These are phyloP conservation scores for Podaxis sp. DNA, from an alignment of 768 basidiomycete species.

Conservation along the genomic window DNA sequence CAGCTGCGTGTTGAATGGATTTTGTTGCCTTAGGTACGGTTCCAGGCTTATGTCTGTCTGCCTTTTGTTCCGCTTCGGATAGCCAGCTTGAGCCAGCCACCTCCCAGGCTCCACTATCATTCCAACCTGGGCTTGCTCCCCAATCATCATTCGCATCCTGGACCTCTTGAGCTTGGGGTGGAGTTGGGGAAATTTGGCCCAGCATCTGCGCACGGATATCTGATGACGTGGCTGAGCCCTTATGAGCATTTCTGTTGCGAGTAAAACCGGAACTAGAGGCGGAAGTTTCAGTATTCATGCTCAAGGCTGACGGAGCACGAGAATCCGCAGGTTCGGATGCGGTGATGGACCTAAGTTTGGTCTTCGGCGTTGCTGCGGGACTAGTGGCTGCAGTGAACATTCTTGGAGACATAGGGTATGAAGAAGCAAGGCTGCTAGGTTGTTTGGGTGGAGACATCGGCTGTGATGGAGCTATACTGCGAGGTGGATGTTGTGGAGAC, in stretches of 20 bases:
- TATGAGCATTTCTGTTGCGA: neutral
- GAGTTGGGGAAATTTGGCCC: neutral
- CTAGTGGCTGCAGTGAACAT: neutral
- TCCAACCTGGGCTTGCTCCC: neutral
- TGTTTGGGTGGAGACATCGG: neutral
- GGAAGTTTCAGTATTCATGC: neutral
- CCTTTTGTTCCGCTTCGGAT: neutral
- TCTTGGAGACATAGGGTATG: neutral
- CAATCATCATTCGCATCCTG: neutral
- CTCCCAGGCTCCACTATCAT: neutral
- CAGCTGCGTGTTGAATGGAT: neutral
- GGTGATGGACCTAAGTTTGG: neutral
- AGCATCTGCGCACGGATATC: conserved; percentile 1
- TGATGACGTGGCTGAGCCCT: neutral
- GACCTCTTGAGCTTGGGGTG: neutral
- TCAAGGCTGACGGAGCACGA: neutral
- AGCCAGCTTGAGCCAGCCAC: neutral
- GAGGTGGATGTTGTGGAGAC: neutral
- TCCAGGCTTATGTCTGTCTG: neutral
- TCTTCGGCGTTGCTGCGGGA: neutral
- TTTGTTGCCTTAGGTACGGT: neutral
- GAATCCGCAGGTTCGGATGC: neutral
- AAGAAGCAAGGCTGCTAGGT: neutral
- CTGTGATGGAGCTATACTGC: neutral
- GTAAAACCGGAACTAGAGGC: neutral